These are phyloP conservation scores for Dioscorea zingiberensis DNA, from an alignment of 106 monocot genomes.

Conservation along the genomic window DNA sequence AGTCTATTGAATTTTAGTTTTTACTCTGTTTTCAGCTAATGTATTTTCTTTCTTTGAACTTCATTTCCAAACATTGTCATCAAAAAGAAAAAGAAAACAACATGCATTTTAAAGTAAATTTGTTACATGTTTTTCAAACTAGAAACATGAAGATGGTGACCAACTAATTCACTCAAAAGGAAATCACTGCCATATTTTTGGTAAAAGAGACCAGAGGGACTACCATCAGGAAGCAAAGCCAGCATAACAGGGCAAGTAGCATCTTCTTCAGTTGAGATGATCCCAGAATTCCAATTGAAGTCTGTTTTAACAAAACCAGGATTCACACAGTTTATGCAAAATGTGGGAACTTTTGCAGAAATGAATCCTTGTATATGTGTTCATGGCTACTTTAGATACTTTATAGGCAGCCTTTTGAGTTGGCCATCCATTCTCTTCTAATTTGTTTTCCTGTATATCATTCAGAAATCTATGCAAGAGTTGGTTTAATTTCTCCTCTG, in stretches of 20 bases:
- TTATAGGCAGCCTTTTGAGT: constrained; percentile 12
- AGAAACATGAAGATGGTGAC: too few relatives aligned
- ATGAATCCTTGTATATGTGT: constrained; percentile 23
- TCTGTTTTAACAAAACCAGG: constrained; percentile 39
- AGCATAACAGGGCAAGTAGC: too few relatives aligned
- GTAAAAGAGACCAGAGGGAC: too few relatives aligned
- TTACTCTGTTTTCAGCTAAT: too few relatives aligned
- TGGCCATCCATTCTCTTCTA: constrained; percentile 30
- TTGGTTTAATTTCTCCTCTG: constrained; percentile 20
- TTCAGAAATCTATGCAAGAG: constrained; percentile 10
- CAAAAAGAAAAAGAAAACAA: too few relatives aligned
- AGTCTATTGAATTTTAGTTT: too few relatives aligned
- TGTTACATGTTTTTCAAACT: too few relatives aligned
- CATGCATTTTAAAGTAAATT: too few relatives aligned
- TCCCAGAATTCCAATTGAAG: constrained; percentile 19
- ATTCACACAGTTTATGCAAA: constrained; percentile 25
- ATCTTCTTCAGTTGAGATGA: constrained; percentile 3
- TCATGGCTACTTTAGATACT: constrained; percentile 19
- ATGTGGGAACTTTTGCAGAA: constrained; percentile 1
- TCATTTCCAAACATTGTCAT: too few relatives aligned
- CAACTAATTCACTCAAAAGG: not conserved
- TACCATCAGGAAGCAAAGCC: too few relatives aligned
- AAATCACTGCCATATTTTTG: constrained; percentile 5
- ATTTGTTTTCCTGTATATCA: constrained; percentile 1
- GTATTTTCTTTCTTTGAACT: too few relatives aligned